A percentile compares a stretch with the other conserved stretches of the same genome.
These are phyloP conservation scores for Betula pendula DNA, from an alignment of 306 rosid species.

Conservation along the genomic window DNA sequence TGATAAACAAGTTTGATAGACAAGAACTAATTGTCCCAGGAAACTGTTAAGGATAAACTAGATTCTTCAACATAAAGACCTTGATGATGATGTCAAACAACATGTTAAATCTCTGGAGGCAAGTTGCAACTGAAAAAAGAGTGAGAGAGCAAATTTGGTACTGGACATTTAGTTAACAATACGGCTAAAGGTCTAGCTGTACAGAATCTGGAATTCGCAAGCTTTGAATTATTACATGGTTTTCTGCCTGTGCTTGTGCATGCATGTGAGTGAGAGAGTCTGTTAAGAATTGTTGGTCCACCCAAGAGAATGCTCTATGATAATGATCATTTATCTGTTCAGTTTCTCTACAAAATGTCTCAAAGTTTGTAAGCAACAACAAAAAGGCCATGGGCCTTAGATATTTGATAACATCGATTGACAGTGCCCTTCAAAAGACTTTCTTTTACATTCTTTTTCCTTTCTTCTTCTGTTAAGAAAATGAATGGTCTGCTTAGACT, in stretches of 20 bases:
- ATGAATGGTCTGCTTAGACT: neutral
- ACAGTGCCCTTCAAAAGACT: neutral
- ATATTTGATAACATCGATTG: too few species aligned
- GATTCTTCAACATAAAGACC: neutral
- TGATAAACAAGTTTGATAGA: neutral
- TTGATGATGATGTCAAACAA: neutral
- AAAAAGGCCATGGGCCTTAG: too few species aligned
- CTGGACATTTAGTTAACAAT: neutral
- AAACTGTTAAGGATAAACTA: neutral
- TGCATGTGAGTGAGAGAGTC: neutral
- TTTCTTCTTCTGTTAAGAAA: neutral
- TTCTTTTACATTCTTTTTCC: neutral
- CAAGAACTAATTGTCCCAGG: neutral
- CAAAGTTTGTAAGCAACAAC: neutral
- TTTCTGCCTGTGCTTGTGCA: neutral
- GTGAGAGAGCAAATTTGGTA: neutral
- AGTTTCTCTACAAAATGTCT: neutral
- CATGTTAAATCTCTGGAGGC: neutral
- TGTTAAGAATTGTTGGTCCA: neutral
- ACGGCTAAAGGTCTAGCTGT: neutral
- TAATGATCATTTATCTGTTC: neutral
- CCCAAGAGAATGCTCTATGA: neutral
- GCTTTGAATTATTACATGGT: neutral
- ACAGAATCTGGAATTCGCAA: neutral
- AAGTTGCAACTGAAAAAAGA: neutral